Base-by-base conservation (phyloP, 192 early-diverging fungal genomes). In the Dissophora globulifera region DNA sequence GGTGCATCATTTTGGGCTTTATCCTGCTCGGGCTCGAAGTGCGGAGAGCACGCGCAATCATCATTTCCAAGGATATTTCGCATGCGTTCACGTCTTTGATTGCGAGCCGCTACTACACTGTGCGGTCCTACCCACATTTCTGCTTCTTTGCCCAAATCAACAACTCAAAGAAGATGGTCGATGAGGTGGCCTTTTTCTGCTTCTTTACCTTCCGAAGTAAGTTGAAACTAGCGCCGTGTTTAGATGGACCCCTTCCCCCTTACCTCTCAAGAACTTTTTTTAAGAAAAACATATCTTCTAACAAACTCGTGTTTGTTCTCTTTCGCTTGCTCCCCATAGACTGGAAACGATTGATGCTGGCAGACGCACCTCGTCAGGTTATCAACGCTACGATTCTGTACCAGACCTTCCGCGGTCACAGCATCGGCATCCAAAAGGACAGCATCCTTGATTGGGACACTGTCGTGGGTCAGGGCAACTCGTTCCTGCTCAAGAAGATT, bases 191-290 rank as follows among this genome's bases (percentile, higher is more conserved):
- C 8, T 95, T 94, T 67, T 95, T 86, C 80, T 89, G 93, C n/a
- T 96, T 92, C 64, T 95, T 95, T 75, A 82, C 84, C n/a, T 89
- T 95, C 58, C 88, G 91, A 79, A 89, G 92, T 89, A 83, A 55
- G 62, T 56, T 27, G 40, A 35, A 13, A 7, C 10, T 31, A n/a
- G n/a, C n/a, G n/a, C n/a, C n/a, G n/a, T n/a, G n/a, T n/a, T n/a
- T n/a, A n/a, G n/a, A n/a, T n/a, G n/a, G n/a, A n/a, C n/a, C n/a
- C n/a, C n/a, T n/a, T n/a, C n/a, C n/a, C n/a, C n/a, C n/a, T n/a
- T n/a, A n/a, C n/a, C n/a, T n/a, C n/a, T n/a, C n/a, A n/a, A n/a
- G n/a, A n/a, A n/a, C n/a, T n/a, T n/a, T n/a, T n/a, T n/a, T n/a
- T n/a, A n/a, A n/a, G n/a, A n/a, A n/a, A n/a, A n/a, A n/a, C n/a